phyloP scores from a whole-genome alignment of 2,329 filamentous ascomycete species.

The Nemania diffusa region DNA sequence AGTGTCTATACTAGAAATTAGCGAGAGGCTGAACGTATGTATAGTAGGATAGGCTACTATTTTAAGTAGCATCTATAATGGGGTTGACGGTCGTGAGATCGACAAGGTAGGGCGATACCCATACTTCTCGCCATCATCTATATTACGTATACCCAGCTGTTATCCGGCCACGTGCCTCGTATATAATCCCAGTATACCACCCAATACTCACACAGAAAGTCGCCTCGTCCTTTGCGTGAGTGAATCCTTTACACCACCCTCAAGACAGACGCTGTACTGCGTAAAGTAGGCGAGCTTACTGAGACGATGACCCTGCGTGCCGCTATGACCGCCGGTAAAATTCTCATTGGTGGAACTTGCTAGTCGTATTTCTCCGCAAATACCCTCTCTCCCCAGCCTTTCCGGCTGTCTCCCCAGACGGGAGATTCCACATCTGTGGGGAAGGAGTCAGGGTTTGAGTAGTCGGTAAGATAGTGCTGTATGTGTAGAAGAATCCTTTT shows the following conservation, averaged over 20 bases:
- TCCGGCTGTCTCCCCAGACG: conserved; percentile 14
- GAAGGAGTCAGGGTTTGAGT: conserved; percentile 2
- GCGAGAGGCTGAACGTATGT: neutral
- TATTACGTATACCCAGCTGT: neutral
- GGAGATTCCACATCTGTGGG: conserved; percentile 26
- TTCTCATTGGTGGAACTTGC: conserved; percentile 27
- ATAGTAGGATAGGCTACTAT: neutral
- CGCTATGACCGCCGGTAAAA: conserved; percentile 2
- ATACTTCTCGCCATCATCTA: neutral
- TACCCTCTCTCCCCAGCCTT: conserved; percentile 25
- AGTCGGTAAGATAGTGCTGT: neutral
- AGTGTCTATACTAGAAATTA: neutral
- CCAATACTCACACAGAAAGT: neutral
- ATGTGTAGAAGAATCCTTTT: neutral
- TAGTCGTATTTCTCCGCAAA: conserved; percentile 30
- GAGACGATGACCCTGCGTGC: neutral
- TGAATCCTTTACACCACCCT: neutral
- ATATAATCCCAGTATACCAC: too few species aligned
- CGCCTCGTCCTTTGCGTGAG: neutral
- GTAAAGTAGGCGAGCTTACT: conserved; percentile 2
- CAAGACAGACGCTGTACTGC: neutral
- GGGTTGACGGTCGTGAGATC: neutral
- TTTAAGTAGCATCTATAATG: neutral
- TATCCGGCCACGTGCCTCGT: neutral
- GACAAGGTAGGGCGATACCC: neutral